Evolutionary conservation across 2,329 filamentous ascomycete species (phyloP), one percentile per base, ranked within the genome.

Genomic region (Fusarium lyarnte): DNA sequence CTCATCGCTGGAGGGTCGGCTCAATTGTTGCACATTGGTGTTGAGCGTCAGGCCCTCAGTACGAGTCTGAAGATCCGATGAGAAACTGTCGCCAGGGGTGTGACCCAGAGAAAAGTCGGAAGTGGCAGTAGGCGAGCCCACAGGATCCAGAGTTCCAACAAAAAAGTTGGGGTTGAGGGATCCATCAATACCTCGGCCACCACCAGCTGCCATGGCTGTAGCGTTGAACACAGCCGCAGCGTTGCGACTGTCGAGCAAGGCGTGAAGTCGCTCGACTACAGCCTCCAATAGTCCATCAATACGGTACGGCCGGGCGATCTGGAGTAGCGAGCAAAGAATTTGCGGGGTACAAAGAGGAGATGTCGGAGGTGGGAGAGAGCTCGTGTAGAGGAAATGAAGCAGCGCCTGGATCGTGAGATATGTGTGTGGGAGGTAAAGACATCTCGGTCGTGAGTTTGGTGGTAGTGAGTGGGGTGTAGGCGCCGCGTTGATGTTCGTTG

Each of bases 191-290:
- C 93, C 93, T 52, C 94, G 90, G 1, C 96, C 96, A 31, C 96
- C 95, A 16, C 96, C 96, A 3, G 96, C 96, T 1, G 95, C 96
- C 96, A 98, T 98, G 58, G 96, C 96, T 0, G 95, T 96, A 1
- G 96, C 96, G 74, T 99, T 99, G 86, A 99, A 99, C 0, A 99
- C 95, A 10, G 96, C 96, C 0, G 96, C 96, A 0, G 96, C 95
- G 75, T 98, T 99, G 51, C 95, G 89, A 52, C 94, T 96, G 80
- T 99, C 96, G 8, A 99, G 89, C 2, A 97, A 89, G 35, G 93
- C 88, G 78, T 99, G 96, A 1, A 99, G 87, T 12, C 95, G 90
- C 81, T 98, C 94, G 14, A 98, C 94, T 4, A 97, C 94, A 1
- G 94, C 94, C 83, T 99, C 96, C 2, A 98, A 86, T 5, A 99